Evolutionary conservation across 2,329 filamentous ascomycete species (phyloP).

Genomic region (Fusarium buxicola): DNA sequence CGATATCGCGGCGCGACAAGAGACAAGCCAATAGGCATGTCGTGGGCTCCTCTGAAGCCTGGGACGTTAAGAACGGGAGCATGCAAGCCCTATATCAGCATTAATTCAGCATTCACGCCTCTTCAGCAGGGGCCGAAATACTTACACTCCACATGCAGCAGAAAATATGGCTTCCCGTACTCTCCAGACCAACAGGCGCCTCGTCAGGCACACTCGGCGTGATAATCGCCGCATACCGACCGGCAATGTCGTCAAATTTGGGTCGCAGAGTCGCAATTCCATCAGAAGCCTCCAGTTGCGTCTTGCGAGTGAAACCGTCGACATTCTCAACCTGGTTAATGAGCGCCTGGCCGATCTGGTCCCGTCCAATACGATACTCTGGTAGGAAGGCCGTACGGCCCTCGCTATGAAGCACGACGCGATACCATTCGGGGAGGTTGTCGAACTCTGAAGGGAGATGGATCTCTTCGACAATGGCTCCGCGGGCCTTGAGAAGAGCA

Average conservation of each 20-base stretch:
- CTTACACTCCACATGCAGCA: conserved; percentile 66
- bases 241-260: conserved; percentile 64
- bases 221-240: conserved; percentile 66
- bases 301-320: conserved; percentile 56
- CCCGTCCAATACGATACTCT: conserved; percentile 63
- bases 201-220: conserved; percentile 71
- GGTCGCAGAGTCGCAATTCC: conserved; percentile 65
- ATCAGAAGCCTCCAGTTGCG: conserved; percentile 66
- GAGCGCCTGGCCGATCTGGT: conserved; percentile 60
- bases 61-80: conserved; percentile 73
- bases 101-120: conserved; percentile 5
- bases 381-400: conserved; percentile 65
- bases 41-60: conserved; percentile 65
- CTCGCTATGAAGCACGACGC: conserved; percentile 63
- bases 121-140: not conserved
- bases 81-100: conserved; percentile 59
- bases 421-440: conserved; percentile 64
- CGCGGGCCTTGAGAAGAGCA: conserved; percentile 56
- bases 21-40: conserved; percentile 70
- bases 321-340: conserved; percentile 65
- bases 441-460: conserved; percentile 63
- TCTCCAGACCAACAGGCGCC: conserved; percentile 64
- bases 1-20: conserved; percentile 61
- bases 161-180: conserved; percentile 68
- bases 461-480: conserved; percentile 68